Evolutionary conservation across 129 eudicot genomes (phyloP).

Genomic region (Centella asiatica): DNA sequence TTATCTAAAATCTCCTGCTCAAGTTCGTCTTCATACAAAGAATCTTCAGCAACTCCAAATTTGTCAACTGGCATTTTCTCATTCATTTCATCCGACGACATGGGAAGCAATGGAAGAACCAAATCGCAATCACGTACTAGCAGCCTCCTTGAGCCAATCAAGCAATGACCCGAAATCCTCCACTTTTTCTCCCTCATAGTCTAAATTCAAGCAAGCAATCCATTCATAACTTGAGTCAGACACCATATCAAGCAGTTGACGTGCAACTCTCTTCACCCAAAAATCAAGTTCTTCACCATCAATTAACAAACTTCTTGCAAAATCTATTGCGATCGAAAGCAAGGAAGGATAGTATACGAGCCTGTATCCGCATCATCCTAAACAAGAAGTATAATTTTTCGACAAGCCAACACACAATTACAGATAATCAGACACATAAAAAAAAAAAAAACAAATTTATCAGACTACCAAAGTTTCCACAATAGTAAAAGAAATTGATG

Average conservation of each 20-base stretch:
- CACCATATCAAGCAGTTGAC: conserved; percentile 52
- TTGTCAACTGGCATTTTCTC: conserved; percentile 16
- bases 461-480: no score
- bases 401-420: not conserved
- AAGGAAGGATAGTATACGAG: conserved; percentile 59
- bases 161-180: conserved; percentile 41
- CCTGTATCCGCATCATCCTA: conserved; percentile 66
- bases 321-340: conserved; percentile 44
- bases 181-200: conserved; percentile 43
- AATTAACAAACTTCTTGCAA: conserved; percentile 32
- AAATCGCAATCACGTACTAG: conserved; percentile 22
- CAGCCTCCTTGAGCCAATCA: conserved; percentile 47
- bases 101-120: conserved; percentile 62
- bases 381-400: conserved; percentile 4
- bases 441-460: not conserved
- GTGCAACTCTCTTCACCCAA: conserved; percentile 73
- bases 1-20: conserved; percentile 17
- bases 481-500: no score
- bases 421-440: not conserved
- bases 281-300: conserved; percentile 31
- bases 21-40: conserved; percentile 18
- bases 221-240: conserved; percentile 46
- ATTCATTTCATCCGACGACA: conserved; percentile 29
- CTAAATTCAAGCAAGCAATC: conserved; percentile 45
- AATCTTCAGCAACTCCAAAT: conserved; percentile 23